phyloP scores from a whole-genome alignment of 305 asterid genomes.

The Solanum hybrid region DNA sequence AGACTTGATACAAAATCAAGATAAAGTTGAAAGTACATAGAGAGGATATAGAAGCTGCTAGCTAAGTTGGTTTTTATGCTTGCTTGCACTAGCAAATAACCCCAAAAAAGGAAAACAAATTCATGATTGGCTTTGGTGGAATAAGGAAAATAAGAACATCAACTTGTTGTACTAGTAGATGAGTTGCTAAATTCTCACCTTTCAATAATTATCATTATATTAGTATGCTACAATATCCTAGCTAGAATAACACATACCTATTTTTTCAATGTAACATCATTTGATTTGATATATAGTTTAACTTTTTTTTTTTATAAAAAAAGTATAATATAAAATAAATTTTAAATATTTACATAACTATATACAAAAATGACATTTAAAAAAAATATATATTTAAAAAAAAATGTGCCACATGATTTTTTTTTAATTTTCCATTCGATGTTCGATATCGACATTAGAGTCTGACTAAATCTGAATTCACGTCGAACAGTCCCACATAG shows the following conservation, averaged over 20 bases:
- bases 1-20: not conserved
- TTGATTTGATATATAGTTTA: not conserved
- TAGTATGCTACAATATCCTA: not conserved
- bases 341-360: not conserved
- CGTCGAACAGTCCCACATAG: too few relatives aligned
- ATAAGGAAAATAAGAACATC: not conserved
- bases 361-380: not conserved
- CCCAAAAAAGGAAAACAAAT: not conserved
- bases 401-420: too few relatives aligned
- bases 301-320: not conserved
- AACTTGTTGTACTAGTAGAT: not conserved
- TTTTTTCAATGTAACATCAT: not conserved
- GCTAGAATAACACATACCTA: not conserved
- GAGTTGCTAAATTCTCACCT: not conserved
- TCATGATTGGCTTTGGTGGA: not conserved
- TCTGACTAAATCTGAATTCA: too few relatives aligned
- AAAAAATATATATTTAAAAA: too few relatives aligned
- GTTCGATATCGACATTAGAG: too few relatives aligned
- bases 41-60: not conserved
- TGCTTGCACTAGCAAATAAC: not conserved
- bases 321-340: not conserved
- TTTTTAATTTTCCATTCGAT: too few relatives aligned
- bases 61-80: not conserved
- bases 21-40: not conserved
- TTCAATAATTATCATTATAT: not conserved